Evolutionary conservation across 2,329 filamentous ascomycete species (phyloP), one percentile per base, ranked within the genome.

Genomic region (Colletotrichum agaves): DNA sequence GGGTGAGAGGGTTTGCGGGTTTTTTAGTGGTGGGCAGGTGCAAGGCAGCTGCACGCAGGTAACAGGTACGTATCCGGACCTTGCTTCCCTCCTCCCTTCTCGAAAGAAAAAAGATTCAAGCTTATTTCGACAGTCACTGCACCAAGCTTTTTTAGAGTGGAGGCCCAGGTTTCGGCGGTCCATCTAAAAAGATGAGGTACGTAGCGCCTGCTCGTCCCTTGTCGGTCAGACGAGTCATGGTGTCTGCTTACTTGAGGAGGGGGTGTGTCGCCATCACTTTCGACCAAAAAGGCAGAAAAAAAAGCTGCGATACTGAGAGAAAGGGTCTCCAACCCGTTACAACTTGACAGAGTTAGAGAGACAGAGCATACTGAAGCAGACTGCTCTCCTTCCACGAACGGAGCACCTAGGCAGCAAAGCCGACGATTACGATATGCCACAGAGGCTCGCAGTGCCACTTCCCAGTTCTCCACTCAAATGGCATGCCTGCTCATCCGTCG

Each of bases 121-220:
- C 67, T 68, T 69, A 69, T 69, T 69, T 69, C 67, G 39, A 69
- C 67, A 69, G 58, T 69, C 52, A 52, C 59, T 63, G 59, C 59
- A 67, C 63, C 63, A 67, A 67, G 63, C 63, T 67, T 67, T 63
- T 66, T 67, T 50, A 33, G 37, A 67, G 63, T 67, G 63, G 59
- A 67, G 63, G 63, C 13, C 50, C 15, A 62, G 23, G 63, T 62
- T 31, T 62, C 63, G 41, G 21, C 37, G 27, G n/a, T 55, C 44
- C 33, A 17, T 12, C 4, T 44, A 35, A 17, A n/a, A 27, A 3
- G 3, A 37, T 11, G 21, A 23, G 8, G 11, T 43, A 50, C 60
- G 44, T 39, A 43, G 23, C 33, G 33, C n/a, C 7, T 27, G n/a
- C 10, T 50, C 27, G 47, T n/a, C 47, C n/a, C 23, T 50, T 27